Percentiles rank a stretch among this genome's conserved stretches.
Conservation (phyloP, 2,329 filamentous ascomycete species). For the Dactylellina haptotyla region DNA sequence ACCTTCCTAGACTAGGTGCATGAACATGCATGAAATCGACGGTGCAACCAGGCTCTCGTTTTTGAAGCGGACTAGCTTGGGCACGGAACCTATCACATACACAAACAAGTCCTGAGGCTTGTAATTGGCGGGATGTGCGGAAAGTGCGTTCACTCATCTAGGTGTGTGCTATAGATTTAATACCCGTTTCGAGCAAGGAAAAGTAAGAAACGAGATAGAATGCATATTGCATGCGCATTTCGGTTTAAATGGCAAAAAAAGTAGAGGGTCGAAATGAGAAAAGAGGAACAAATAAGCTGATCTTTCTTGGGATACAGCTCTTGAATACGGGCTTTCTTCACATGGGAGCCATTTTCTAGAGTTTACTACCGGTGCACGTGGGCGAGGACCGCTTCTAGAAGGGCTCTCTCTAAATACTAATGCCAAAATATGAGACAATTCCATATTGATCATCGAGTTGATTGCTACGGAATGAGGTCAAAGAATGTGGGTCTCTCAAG, state of each 20-base stretch:
- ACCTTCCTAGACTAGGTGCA: constrained; percentile 22
- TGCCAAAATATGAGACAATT: constrained; percentile 52
- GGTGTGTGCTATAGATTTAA: constrained; percentile 16
- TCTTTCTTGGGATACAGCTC: too few species aligned
- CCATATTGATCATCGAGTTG: constrained; percentile 8
- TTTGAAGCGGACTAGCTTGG: constrained; percentile 13
- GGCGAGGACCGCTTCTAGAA: constrained; percentile 24
- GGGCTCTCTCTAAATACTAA: constrained; percentile 10
- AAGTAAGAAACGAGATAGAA: constrained; percentile 4
- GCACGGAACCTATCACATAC: constrained; percentile 36
- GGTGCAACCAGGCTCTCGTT: constrained; percentile 17
- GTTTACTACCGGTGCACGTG: constrained; percentile 14
- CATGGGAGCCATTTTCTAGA: constrained; percentile 1
- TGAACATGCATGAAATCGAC: constrained; percentile 50
- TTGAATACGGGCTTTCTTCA: too few species aligned
- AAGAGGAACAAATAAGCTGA: too few species aligned
- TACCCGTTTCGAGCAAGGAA: constrained; percentile 33
- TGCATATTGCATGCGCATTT: not conserved
- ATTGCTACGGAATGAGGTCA: constrained; percentile 15
- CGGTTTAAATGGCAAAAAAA: not conserved
- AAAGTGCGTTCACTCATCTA: not conserved
- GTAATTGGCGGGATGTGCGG: constrained; percentile 40
- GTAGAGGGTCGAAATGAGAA: not conserved
- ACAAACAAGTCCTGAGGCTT: constrained; percentile 2
- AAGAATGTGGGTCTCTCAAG: constrained; percentile 20